Evolutionary conservation across 192 early-diverging fungal genomes (phyloP).

Genomic region (Coemansia sp.): DNA sequence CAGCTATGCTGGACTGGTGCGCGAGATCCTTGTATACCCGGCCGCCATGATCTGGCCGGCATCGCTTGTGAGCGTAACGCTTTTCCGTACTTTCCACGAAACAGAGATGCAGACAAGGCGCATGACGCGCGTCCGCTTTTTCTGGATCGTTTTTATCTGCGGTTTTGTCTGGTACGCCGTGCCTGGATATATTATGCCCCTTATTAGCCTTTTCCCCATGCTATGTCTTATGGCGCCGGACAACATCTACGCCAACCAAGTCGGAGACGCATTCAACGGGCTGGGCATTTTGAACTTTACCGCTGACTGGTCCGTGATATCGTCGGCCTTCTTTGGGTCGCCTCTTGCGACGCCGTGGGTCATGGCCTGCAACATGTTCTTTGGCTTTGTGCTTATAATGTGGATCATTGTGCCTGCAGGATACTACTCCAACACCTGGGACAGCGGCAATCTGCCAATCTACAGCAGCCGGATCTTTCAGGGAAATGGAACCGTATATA

Average conservation of each 20-base stretch:
- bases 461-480: conserved; percentile 2
- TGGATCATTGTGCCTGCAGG: conserved; percentile 39
- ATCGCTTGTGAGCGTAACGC: conserved; percentile 47
- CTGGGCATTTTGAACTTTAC: conserved; percentile 53
- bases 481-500: not conserved
- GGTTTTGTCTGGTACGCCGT: conserved; percentile 51
- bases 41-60: conserved; percentile 62
- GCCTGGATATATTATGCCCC: conserved; percentile 50
- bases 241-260: conserved; percentile 25
- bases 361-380: conserved; percentile 46
- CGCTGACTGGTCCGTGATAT: conserved; percentile 45
- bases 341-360: conserved; percentile 49
- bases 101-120: conserved; percentile 1
- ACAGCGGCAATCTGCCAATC: conserved; percentile 35
- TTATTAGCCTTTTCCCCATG: conserved; percentile 39
- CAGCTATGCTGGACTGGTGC: conserved; percentile 59
- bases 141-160: conserved; percentile 29
- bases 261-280: conserved; percentile 48
- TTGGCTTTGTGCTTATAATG: conserved; percentile 45
- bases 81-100: conserved; percentile 47
- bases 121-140: conserved; percentile 24
- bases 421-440: conserved; percentile 41
- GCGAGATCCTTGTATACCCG: conserved; percentile 57
- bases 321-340: conserved; percentile 16
- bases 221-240: conserved; percentile 41